phyloP scores from a whole-genome alignment of 306 rosid genomes.

The Malus orientalis region DNA sequence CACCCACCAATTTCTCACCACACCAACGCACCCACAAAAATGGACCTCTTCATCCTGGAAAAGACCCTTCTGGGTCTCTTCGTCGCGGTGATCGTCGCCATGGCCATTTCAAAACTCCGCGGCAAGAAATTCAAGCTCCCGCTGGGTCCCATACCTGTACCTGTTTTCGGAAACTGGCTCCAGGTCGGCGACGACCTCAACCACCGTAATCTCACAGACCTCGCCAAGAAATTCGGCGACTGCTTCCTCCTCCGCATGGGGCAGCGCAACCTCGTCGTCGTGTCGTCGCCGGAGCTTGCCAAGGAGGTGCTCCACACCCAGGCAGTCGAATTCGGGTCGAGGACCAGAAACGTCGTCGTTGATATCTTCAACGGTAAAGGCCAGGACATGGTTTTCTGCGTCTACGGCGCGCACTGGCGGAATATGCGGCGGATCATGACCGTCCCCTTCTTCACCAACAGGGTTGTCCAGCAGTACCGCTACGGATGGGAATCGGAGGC shows the following conservation, averaged over 20 bases:
- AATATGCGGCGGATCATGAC: slow-evolving; percentile 93
- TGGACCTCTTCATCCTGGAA: slow-evolving; percentile 85
- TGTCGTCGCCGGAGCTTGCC: slow-evolving; percentile 79
- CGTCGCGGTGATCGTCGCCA: slow-evolving; percentile 38
- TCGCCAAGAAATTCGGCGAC: slow-evolving; percentile 72
- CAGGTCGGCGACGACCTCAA: slow-evolving; percentile 94
- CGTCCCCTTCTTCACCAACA: slow-evolving; percentile 83
- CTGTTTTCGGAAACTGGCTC: slow-evolving; percentile 84
- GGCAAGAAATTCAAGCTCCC: slow-evolving; percentile 80
- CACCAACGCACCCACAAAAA: not conserved
- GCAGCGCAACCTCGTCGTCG: slow-evolving; percentile 65
- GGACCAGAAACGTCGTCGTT: slow-evolving; percentile 80
- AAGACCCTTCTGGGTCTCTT: slow-evolving; percentile 66
- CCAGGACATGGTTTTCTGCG: slow-evolving; percentile 88
- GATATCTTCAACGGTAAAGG: slow-evolving; percentile 85
- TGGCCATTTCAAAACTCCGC: slow-evolving; percentile 46
- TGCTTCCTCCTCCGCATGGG: slow-evolving; percentile 86
- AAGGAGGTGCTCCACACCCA: slow-evolving; percentile 82
- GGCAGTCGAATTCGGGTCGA: slow-evolving; percentile 83
- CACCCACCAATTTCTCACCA: not conserved
- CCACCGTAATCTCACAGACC: slow-evolving; percentile 75
- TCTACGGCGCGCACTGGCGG: slow-evolving; percentile 90
- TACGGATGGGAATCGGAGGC: slow-evolving; percentile 74
- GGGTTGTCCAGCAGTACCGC: slow-evolving; percentile 84
- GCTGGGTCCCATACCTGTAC: slow-evolving; percentile 73